Conservation (phyloP, 495 filamentous ascomycete species). For the Hypoxylon fragiforme region DNA sequence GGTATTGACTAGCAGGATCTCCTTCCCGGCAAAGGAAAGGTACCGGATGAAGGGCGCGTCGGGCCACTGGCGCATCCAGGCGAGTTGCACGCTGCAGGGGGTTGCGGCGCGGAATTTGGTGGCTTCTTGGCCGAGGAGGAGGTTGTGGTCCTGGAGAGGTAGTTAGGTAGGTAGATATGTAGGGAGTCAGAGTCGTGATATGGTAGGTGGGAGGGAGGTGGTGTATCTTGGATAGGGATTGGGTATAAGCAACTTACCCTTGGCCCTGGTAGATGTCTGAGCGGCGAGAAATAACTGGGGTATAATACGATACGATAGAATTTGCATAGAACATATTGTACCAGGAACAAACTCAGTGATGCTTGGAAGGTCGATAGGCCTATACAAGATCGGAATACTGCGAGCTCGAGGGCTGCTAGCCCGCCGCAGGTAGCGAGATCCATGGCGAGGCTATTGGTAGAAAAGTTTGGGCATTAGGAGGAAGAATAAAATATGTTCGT, state of each 20-base stretch:
- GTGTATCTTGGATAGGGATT: no score
- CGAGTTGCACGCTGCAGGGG: slow-evolving; percentile 20
- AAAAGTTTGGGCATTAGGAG: background rate
- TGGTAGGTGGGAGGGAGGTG: no score
- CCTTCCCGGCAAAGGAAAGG: slow-evolving; percentile 37
- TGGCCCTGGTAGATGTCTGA: slow-evolving; percentile 38
- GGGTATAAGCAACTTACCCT: slow-evolving; percentile 12
- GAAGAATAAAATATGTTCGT: background rate
- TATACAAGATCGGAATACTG: background rate
- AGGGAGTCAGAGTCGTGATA: background rate
- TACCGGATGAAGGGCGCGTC: slow-evolving; percentile 45
- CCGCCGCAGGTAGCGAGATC: slow-evolving; percentile 9
- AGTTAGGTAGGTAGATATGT: no score
- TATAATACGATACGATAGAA: slow-evolving; percentile 33
- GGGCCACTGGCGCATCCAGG: slow-evolving; percentile 40
- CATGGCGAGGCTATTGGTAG: slow-evolving; percentile 5
- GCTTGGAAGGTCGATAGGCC: background rate
- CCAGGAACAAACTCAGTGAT: slow-evolving; percentile 11
- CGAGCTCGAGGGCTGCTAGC: slow-evolving; percentile 15
- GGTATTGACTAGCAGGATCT: slow-evolving; percentile 42
- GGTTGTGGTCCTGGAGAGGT: slow-evolving; percentile 30
- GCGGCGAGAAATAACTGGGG: slow-evolving; percentile 35
- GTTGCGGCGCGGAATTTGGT: slow-evolving; percentile 29
- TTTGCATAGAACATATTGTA: slow-evolving; percentile 22
- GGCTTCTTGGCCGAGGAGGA: slow-evolving; percentile 29